These are phyloP conservation scores for Ganoderma meredithae DNA, from an alignment of 1,284 basidiomycete genomes.

Conservation along the genomic window DNA sequence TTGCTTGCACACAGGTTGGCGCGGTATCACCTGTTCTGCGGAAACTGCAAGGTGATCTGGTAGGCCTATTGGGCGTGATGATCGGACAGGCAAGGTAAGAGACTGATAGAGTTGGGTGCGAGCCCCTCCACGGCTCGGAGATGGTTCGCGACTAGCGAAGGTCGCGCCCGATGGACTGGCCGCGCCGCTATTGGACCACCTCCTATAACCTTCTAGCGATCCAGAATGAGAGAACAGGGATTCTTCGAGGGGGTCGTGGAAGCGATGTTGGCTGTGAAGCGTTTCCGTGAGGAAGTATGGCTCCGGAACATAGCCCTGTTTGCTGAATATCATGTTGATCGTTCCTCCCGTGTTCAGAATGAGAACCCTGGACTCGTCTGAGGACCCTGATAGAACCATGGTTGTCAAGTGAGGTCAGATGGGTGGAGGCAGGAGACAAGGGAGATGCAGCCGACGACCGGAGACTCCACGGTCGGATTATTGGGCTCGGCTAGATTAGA, in stretches of 20 bases:
- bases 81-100: slow-evolving; percentile 71
- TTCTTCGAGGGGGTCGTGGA: slow-evolving; percentile 85
- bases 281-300: slow-evolving; percentile 88
- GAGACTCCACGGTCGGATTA: too few relatives aligned
- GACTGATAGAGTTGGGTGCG: slow-evolving; percentile 41
- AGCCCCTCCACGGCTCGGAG: slow-evolving; percentile 33
- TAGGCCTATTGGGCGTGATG: slow-evolving; percentile 72
- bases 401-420: slow-evolving; percentile 12
- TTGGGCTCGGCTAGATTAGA: slow-evolving; percentile 29
- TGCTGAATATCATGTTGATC: slow-evolving; percentile 85
- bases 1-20: slow-evolving; percentile 56
- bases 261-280: slow-evolving; percentile 80
- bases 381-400: slow-evolving; percentile 58
- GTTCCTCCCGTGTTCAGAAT: slow-evolving; percentile 88
- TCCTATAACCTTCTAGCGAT: slow-evolving; percentile 76
- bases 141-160: slow-evolving; percentile 32
- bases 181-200: slow-evolving; percentile 58
- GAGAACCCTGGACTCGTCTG: slow-evolving; percentile 81
- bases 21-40: slow-evolving; percentile 28
- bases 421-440: neutral
- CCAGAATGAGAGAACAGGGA: slow-evolving; percentile 79
- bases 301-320: slow-evolving; percentile 87
- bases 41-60: slow-evolving; percentile 47
- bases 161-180: slow-evolving; percentile 36
- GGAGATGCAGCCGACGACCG: too few relatives aligned